Base-by-base conservation (phyloP, 768 basidiomycete genomes). In the Lentinula raphanica region DNA sequence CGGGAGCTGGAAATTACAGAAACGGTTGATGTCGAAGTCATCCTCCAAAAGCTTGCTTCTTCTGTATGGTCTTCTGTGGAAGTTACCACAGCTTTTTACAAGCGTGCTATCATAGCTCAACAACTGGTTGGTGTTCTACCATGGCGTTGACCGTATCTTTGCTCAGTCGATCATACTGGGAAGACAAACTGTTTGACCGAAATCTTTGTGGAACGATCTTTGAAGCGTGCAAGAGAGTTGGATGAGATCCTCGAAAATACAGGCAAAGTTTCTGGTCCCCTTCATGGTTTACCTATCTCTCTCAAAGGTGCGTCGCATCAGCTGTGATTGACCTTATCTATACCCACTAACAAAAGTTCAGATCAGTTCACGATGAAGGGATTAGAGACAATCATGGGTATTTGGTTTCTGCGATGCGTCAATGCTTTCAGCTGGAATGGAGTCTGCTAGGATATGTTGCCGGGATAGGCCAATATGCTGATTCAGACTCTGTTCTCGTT, bases 311-410 rank as follows among this genome's bases (percentile, higher is more conserved):
- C 56, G 15, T 31, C 28, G 23, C 13, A 17, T 23, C 9, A 5
- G 38, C 46, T 25, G 7, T 32, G 17, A 48, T 29, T 35, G n/a
- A 29, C 9, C 0, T 27, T 12, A 49, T 38, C 21, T n/a, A 23
- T 25, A 9, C 44, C 49, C 11, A 46, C 35, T 12, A 25, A 36
- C 6, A 6, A 42, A 15, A 25, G 23, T n/a, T 15, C 3, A 57
- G 56, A 92, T 64, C 88, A 90, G 67, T 67, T 90, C 28, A 78
- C 71, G 39, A 79, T 92, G 62, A 77, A 86, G 62, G 90, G 85
- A 3, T 64, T 88, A 9, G 88, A 90, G 65, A 81, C 85, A 0
- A 83, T 81, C 0, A 85, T 89, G 76, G 87, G 85, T 82, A 67
- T 48, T 23, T 25, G 0, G 23, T 36, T 44, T 36, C 9, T 40